Conservation (phyloP, 2,329 filamentous ascomycete genomes). For the Pochonia chlamydosporia region DNA sequence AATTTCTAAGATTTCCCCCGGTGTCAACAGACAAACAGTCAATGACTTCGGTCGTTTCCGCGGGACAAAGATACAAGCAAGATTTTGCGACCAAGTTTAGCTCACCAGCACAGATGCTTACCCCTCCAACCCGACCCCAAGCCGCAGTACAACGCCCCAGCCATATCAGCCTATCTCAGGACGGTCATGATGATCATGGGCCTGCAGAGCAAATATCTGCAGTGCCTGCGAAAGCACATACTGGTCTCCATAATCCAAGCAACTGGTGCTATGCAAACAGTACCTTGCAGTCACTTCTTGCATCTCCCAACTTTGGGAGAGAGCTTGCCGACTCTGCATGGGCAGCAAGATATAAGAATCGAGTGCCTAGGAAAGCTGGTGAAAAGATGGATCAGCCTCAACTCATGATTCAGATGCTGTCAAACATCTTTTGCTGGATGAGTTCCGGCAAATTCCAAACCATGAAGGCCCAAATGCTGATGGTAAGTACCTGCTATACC, state of each 20-base stretch:
- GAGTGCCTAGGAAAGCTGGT: conserved; percentile 56
- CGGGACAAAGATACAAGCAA: conserved; percentile 19
- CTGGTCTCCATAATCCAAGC: conserved; percentile 74
- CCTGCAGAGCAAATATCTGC: conserved; percentile 22
- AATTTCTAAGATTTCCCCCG: conserved; percentile 80
- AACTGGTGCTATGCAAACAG: conserved; percentile 91
- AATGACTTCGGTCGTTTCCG: conserved; percentile 41
- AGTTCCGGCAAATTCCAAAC: conserved; percentile 40
- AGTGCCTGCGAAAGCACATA: conserved; percentile 19
- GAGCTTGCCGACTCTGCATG: conserved; percentile 54
- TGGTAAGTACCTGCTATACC: conserved; percentile 38
- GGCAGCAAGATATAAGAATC: conserved; percentile 55
- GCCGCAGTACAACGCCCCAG: conserved; percentile 64
- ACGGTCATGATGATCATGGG: conserved; percentile 27
- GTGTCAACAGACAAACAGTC: conserved; percentile 56
- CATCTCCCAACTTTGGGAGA: conserved; percentile 62
- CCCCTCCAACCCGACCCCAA: conserved; percentile 60
- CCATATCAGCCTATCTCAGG: conserved; percentile 66
- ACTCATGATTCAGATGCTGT: conserved; percentile 53
- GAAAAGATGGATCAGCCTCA: conserved; percentile 48
- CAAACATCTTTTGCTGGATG: conserved; percentile 54
- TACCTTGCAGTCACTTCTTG: conserved; percentile 77
- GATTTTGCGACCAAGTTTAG: conserved; percentile 27
- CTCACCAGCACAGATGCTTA: conserved; percentile 42
- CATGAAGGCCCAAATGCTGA: conserved; percentile 50